Percentiles rank a stretch among this genome's conserved stretches.
These are phyloP conservation scores for Phaeosphaeriaceae sp. DNA, from an alignment of 2,329 filamentous ascomycete species.

Conservation along the genomic window DNA sequence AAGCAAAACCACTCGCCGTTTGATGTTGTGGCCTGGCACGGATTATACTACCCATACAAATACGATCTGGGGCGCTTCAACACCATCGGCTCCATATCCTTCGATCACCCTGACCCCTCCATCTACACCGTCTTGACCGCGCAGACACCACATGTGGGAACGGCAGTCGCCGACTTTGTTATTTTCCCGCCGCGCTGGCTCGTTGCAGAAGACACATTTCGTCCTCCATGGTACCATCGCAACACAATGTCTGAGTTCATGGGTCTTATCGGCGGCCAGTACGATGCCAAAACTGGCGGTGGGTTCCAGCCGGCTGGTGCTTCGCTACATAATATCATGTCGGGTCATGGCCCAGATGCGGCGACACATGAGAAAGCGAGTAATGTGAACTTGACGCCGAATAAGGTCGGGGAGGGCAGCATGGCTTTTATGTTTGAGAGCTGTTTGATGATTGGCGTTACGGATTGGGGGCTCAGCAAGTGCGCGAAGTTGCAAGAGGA, in stretches of 20 bases:
- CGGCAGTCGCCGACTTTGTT: conserved; percentile 71
- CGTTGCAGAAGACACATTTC: conserved; percentile 72
- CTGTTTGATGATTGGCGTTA: conserved; percentile 73
- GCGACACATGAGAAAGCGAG: conserved; percentile 65
- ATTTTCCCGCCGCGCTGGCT: conserved; percentile 77
- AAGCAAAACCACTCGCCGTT: conserved; percentile 71
- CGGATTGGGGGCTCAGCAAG: conserved; percentile 73
- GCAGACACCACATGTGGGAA: conserved; percentile 61
- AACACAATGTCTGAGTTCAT: conserved; percentile 75
- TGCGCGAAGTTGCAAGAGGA: conserved; percentile 73
- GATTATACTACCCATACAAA: conserved; percentile 69
- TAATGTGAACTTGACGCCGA: conserved; percentile 60
- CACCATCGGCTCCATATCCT: conserved; percentile 62
- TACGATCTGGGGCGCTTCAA: conserved; percentile 65
- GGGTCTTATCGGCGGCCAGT: conserved; percentile 67
- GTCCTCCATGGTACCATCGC: conserved; percentile 74
- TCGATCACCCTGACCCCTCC: conserved; percentile 70
- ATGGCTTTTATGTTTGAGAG: conserved; percentile 74
- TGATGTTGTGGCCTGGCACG: conserved; percentile 75
- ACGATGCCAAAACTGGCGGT: conserved; percentile 64
- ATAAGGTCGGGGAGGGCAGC: conserved; percentile 67
- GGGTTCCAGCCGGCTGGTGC: conserved; percentile 69
- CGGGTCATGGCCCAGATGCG: conserved; percentile 70
- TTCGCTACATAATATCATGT: conserved; percentile 76
- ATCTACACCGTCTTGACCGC: conserved; percentile 72